Base-by-base conservation (phyloP, 176 grass and related monocot genomes). In the Triticum aestivum region DNA sequence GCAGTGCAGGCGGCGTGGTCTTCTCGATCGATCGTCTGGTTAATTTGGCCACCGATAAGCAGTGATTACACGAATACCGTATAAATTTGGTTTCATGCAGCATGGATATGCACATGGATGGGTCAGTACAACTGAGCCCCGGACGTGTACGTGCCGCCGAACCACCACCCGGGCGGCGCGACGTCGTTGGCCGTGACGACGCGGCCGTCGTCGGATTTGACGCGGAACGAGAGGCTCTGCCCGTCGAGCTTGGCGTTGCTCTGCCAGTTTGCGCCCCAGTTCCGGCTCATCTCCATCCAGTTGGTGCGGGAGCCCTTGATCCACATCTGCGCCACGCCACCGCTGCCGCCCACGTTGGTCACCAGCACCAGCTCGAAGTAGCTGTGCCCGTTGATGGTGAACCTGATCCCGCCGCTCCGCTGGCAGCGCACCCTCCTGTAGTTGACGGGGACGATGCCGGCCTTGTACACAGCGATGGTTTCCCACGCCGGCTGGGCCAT, bases 401-500 rank as follows among this genome's bases (percentile, higher is more conserved):
- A 95, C 88, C 93, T 26, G 49, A 95, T 72, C 56, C 90, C 90
- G 3, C 93, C 93, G 37, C 8, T 14, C 15, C 88, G 18, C 45
- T 14, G 21, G 84, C 91, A 95, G n/a, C 8, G 81, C 14, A 93
- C 89, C 37, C 91, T 78, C 34, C 79, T 42, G 58, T 86, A 95
- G 81, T 69, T 72, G 0, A 96, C 89, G 4, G 94, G 94, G 3
- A 96, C 92, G 78, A 96, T 94, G 20, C 94, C 91, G 18, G 82
- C 94, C n/a, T 61, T 63, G 91, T 92, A 92, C 2, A 91, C 47
- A 18, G 87, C 94, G 72, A 94, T 93, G 44, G 83, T 37, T 79
- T 93, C 91, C 92, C 89, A 97, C 15, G 94, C 94, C 8, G 94
- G 91, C 87, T 96, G 94, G 44, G 17, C 91, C 87, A 96, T 93